phyloP scores from a whole-genome alignment of 208 protist species.

The Leishmania tarentolae region DNA sequence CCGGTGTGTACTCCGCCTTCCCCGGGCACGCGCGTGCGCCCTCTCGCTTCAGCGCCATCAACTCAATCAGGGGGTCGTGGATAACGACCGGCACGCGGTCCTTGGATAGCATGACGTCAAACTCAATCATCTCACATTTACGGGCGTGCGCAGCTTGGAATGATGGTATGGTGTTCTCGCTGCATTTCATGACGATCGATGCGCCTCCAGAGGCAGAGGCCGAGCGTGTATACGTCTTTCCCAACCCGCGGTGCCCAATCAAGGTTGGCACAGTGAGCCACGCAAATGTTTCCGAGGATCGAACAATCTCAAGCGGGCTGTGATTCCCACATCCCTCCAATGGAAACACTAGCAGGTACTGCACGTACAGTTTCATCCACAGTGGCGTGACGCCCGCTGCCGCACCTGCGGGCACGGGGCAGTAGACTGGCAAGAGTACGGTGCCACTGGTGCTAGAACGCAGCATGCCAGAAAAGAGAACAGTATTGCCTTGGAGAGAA shows the following conservation, averaged over 20 bases:
- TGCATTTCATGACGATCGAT: constrained; percentile 50
- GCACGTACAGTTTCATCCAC: constrained; percentile 64
- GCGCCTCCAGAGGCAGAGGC: constrained; percentile 9
- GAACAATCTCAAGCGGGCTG: constrained; percentile 54
- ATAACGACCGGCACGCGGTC: constrained; percentile 79
- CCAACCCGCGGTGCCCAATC: constrained; percentile 79
- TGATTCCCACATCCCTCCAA: constrained; percentile 40
- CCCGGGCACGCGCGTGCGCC: constrained; percentile 11
- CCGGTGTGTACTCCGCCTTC: constrained; percentile 29
- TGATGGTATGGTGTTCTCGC: constrained; percentile 76
- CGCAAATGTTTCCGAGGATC: constrained; percentile 54
- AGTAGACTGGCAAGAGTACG: constrained; percentile 36
- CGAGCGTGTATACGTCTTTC: constrained; percentile 76
- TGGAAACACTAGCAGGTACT: constrained; percentile 60
- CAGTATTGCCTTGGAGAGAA: constrained; percentile 26
- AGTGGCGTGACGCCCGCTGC: constrained; percentile 20
- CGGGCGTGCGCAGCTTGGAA: constrained; percentile 76
- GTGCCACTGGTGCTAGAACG: constrained; percentile 41
- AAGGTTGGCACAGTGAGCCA: constrained; percentile 62
- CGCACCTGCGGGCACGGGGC: constrained; percentile 20
- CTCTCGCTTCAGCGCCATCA: constrained; percentile 53
- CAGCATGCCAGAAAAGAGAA: constrained; percentile 49
- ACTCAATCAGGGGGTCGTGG: constrained; percentile 76
- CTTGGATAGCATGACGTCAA: constrained; percentile 84
- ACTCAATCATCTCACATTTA: constrained; percentile 78